Evolutionary conservation across 176 grass and related monocot species (phyloP), one percentile per base, ranked within the genome.

Genomic region (Oryza coarctata): DNA sequence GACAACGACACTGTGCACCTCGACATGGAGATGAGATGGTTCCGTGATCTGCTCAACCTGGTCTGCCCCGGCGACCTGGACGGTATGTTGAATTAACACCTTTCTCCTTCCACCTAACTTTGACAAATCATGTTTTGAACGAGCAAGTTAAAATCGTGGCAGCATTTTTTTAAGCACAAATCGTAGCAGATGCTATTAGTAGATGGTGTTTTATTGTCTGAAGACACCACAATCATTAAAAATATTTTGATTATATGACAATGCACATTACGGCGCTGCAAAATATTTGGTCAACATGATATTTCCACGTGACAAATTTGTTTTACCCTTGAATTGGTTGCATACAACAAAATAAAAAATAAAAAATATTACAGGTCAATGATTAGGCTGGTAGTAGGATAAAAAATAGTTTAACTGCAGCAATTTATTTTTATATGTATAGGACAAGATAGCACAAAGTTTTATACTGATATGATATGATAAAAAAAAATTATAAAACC

Each of bases 21-120:
- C 32, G 86, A 47, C 22, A 65, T 61, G 78, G 80, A 96, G 88
- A 82, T 96, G 63, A 32, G 76, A n/a, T 96, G 94, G 90, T 96
- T 96, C 77, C 87, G 76, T 55, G 23, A 77, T 10, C 10, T 96
- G 33, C 86, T 86, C 11, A 17, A 73, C 6, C 58, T 80, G 40
- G 30, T 55, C 68, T 86, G 76, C 84, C 41, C 39, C 30, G 60
- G 31, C 15, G 84, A 72, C n/a, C 31, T 36, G 13, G 31, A 57
- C 25, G 60, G 84, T 86, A 57, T 29, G 57, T 44, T 45, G 12
- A 39, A 5, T 57, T 25, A 20, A 12, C 12, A 0, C 25, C 27
- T 27, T 32, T 65, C 63, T 50, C 41, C 31, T 52, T 63, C n/a
- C 18, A 50, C 14, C n/a, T 12, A 50, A 14, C 15, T 18, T 50